Percentiles rank a stretch among this genome's conserved stretches.
Conservation (phyloP, 2,329 filamentous ascomycete genomes). For the Aspergillus neoniger region DNA sequence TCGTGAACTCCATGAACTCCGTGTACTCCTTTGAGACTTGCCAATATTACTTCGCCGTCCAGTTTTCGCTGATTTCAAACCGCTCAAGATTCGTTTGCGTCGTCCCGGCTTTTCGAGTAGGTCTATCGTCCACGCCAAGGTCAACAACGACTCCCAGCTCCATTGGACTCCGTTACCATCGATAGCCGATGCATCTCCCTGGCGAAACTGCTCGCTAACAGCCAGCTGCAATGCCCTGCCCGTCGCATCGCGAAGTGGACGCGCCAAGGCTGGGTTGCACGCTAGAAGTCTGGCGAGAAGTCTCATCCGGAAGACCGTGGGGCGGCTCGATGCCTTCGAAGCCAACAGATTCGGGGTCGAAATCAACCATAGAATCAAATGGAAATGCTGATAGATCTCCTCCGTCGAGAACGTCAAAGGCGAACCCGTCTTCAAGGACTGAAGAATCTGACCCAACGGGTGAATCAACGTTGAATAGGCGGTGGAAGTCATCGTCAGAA, state of each 20-base stretch:
- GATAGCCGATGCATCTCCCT: conserved; percentile 36
- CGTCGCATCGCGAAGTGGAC: conserved; percentile 56
- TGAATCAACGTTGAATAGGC: conserved; percentile 63
- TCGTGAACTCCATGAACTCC: conserved; percentile 46
- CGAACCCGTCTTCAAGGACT: conserved; percentile 74
- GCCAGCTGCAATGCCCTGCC: conserved; percentile 56
- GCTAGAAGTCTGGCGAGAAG: conserved; percentile 53
- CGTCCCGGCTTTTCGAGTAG: conserved; percentile 43
- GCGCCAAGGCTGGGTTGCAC: conserved; percentile 57
- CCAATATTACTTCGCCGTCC: conserved; percentile 39
- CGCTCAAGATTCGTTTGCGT: conserved; percentile 30
- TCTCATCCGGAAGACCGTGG: conserved; percentile 52
- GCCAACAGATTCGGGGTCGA: conserved; percentile 53
- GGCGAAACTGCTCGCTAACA: conserved; percentile 46
- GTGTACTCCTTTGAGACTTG: conserved; percentile 37
- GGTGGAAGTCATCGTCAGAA: conserved; percentile 67
- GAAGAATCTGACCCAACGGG: conserved; percentile 72
- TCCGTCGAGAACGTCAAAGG: conserved; percentile 65
- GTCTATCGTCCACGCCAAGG: conserved; percentile 49
- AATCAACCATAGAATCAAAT: conserved; percentile 59
- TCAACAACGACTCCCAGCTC: conserved; percentile 50
- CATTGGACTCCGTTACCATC: conserved; percentile 33
- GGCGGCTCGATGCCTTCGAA: conserved; percentile 47
- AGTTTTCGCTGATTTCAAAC: conserved; percentile 30
- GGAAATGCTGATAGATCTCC: conserved; percentile 53